Base-by-base conservation (phyloP, 805 yeast genomes). In the Yarrowia alimentaria region DNA sequence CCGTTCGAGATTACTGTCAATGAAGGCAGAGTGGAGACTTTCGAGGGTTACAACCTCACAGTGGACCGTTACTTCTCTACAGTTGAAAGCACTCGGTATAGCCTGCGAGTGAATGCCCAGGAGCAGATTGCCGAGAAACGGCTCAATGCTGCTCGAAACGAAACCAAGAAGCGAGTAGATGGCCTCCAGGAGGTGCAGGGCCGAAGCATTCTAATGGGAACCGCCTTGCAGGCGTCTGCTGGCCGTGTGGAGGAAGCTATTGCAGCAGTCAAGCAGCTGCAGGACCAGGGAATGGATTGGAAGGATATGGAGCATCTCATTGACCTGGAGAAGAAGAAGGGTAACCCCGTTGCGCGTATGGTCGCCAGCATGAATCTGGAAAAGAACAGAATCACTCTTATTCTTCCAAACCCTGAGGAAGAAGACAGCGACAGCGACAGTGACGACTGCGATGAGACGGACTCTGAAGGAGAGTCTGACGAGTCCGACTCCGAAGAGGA, bases 261-360 rank as follows among this genome's bases (percentile, higher is more conserved):
- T 54, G 65, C 62, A 6, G 81, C 85, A 2, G 85, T 91, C 4
- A 83, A 81, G 53, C 68, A 71, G 1, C 67, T 88, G 51, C 55
- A 89, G 4, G 81, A 83, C 52, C 93, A 86, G 61, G 90, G 86
- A 56, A 86, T 88, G 87, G 97, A 91, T 63, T 91, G 99, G 99
- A 77, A 78, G 33, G 83, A 87, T 54, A 90, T 90, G 55, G 96
- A 85, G 62, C 79, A 81, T 55, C 67, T 84, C 53, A 81, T 91
- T 47, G 68, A 75, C 40, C 72, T 80, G 45, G 95, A 91, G 61
- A 81, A 86, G 58, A 65, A 70, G 1, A 76, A 81, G 58, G 81
- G 83, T 1, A 85, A 82, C 58, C 65, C 68, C 5, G 70, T 81
- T 52, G 96, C 96, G 0, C 67, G 70, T 28, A 59, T 72, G 53